Conservation (phyloP, 2,329 filamentous ascomycete species). For the Aspergillus tamarii region DNA sequence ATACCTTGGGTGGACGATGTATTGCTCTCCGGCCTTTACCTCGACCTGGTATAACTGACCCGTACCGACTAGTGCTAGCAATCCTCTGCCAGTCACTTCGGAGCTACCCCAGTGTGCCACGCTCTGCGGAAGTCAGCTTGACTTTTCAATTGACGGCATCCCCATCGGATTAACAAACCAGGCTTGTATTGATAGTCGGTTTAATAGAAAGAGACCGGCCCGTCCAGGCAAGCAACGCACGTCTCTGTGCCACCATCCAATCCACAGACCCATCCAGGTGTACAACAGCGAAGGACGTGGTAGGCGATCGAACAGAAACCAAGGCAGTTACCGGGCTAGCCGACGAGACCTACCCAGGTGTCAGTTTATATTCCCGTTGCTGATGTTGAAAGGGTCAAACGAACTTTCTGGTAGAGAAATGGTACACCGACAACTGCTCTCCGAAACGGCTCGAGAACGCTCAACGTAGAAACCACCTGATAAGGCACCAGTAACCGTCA, state of each 20-base stretch:
- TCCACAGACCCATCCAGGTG: slow-evolving; percentile 92
- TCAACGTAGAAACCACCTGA: slow-evolving; percentile 85
- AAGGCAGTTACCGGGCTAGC: slow-evolving; percentile 86
- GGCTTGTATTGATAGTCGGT: slow-evolving; percentile 72
- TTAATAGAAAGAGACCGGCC: slow-evolving; percentile 80
- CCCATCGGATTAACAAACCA: slow-evolving; percentile 52
- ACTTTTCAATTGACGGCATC: neutral
- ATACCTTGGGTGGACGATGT: slow-evolving; percentile 80
- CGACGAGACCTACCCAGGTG: slow-evolving; percentile 67
- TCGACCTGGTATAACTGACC: slow-evolving; percentile 89
- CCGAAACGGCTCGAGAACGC: slow-evolving; percentile 79
- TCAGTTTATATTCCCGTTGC: slow-evolving; percentile 17
- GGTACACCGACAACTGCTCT: slow-evolving; percentile 82
- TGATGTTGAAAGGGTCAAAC: neutral
- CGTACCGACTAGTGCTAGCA: slow-evolving; percentile 80
- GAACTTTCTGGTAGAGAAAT: slow-evolving; percentile 82
- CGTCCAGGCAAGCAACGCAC: slow-evolving; percentile 93
- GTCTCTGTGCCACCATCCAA: slow-evolving; percentile 89
- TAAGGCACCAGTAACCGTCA: slow-evolving; percentile 4
- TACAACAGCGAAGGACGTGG: slow-evolving; percentile 83
- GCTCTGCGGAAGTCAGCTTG: slow-evolving; percentile 54
- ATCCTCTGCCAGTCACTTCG: slow-evolving; percentile 80
- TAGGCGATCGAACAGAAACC: slow-evolving; percentile 82
- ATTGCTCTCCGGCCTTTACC: slow-evolving; percentile 80
- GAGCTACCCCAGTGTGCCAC: slow-evolving; percentile 91